Conservation (phyloP, 208 protist genomes). For the Acanthamoeba culbertsoni region DNA sequence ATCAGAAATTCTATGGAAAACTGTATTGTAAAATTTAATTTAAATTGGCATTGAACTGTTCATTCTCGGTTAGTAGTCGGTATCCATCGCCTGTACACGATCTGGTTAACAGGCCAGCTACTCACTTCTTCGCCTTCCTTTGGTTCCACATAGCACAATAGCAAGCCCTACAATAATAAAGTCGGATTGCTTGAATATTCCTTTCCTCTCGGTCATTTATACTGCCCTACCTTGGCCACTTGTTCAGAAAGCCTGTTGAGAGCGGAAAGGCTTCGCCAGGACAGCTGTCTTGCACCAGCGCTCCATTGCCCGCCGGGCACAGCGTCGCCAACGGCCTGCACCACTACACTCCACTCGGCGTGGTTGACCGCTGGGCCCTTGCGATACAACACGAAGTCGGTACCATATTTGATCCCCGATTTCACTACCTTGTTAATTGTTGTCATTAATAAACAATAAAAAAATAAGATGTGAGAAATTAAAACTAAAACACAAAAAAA, state of each 20-base stretch:
- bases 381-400: constrained; percentile 32
- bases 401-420: constrained; percentile 1
- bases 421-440: not conserved
- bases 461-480: not conserved
- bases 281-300: not conserved
- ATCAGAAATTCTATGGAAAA: no score
- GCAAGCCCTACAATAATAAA: not conserved
- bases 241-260: constrained; percentile 12
- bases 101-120: not conserved
- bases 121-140: not conserved
- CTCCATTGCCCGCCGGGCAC: not conserved
- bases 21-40: no score
- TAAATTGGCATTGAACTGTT: no score
- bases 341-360: constrained; percentile 16
- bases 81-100: not conserved
- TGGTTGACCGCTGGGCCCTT: not conserved
- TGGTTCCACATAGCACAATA: not conserved
- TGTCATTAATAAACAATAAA: not conserved
- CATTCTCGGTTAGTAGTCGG: not conserved
- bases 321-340: not conserved
- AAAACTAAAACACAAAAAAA: not conserved
- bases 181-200: no score
- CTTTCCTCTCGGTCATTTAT: no score
- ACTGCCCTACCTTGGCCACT: not conserved
- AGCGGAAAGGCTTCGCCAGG: not conserved